Base-by-base conservation (phyloP, 768 basidiomycete genomes). In the Leccinellum albellum region DNA sequence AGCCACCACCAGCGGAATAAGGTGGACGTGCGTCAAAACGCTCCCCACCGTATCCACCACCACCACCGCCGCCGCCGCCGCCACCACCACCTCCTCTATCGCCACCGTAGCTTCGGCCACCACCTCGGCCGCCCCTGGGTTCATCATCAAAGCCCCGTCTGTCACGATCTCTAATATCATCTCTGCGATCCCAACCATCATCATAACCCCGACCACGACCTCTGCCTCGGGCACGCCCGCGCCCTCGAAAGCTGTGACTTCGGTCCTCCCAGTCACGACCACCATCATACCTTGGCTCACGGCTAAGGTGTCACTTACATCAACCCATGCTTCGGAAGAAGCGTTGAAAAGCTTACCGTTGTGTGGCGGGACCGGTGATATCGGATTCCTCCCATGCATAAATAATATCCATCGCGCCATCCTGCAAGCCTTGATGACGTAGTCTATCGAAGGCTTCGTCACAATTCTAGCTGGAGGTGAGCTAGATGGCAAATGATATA, bases 381-480 rank as follows among this genome's bases (percentile, higher is more conserved):
- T 87, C 85, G 6, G 76, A 79, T 13, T 81, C 77, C 56, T 98
- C 94, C 88, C 91, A 96, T 31, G 88, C 88, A 62, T 89, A 91
- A 0, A 83, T 76, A 46, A 98, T 86, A 54, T 95, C 91, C 83
- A 97, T 87, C 1, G 87, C 83, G 14, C 97, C 94, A 64, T 94
- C 93, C 66, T 89, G 88, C 52, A 87, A 67, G 2, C 86, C 81
- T 73, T 90, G 85, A 56, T 91, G 87, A 50, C 91, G 81, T 59
- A 97, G 75, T 20, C 85, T 78, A 64, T 97, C 92, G 61, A 82
- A 85, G 0, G 94, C 88, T 62, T 90, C 84, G 31, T 85, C 85
- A 55, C 85, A 86, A 23, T 87, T 91, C 86, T 93, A 61, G 21
- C 46, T 48, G 15, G 26, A 21, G 26, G 44, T 64, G 13, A 69